A percentile compares a stretch with the other conserved stretches of the same genome.
phyloP scores from a whole-genome alignment of 2,329 filamentous ascomycete genomes.

The Neofusicoccum ribis region DNA sequence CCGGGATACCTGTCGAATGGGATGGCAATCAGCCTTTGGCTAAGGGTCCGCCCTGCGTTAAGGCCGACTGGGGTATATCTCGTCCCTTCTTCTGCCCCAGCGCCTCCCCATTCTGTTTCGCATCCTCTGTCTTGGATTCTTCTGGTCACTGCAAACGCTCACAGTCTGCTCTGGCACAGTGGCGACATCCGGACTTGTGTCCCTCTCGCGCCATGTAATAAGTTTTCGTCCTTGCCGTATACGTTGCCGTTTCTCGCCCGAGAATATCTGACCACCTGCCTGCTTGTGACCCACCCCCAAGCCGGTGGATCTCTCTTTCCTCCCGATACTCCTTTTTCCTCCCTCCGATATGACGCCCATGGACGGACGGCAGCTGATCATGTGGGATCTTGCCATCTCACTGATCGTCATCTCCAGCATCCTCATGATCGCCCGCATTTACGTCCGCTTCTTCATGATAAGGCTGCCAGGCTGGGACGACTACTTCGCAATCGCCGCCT shows the following conservation, averaged over 20 bases:
- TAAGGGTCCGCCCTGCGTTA: background rate
- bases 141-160: background rate
- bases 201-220: background rate
- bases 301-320: background rate
- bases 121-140: background rate
- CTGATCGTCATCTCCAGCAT: slow-evolving; percentile 34
- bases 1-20: background rate
- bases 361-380: slow-evolving; percentile 7
- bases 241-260: background rate
- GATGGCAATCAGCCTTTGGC: background rate
- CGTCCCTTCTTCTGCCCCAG: background rate
- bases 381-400: slow-evolving; percentile 23
- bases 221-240: background rate
- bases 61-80: background rate
- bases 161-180: background rate
- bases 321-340: background rate
- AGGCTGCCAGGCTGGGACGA: slow-evolving; percentile 36
- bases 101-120: background rate
- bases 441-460: slow-evolving; percentile 32
- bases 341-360: background rate
- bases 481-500: slow-evolving; percentile 29
- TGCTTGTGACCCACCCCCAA: background rate
- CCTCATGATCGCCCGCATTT: slow-evolving; percentile 29
- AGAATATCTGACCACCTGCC: too few species aligned
- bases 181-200: background rate